Percentiles rank a stretch among this genome's conserved stretches.
These are phyloP conservation scores for Scheffersomyces stambukii DNA, from an alignment of 1,139 yeast species.

Conservation along the genomic window DNA sequence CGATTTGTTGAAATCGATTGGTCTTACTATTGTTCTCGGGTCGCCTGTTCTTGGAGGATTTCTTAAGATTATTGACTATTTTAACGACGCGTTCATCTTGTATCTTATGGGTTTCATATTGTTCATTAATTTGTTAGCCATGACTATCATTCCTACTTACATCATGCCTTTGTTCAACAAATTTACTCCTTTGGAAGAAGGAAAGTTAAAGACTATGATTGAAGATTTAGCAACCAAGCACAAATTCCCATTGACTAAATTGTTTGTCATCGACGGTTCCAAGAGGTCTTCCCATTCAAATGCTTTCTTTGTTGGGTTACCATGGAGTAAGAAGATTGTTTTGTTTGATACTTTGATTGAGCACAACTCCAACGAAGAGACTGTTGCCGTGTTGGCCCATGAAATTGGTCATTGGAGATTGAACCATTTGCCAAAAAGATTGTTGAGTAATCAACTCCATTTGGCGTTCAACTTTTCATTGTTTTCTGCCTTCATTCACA, in stretches of 20 bases:
- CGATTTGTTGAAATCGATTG: constrained; percentile 62
- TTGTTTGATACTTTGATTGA: constrained; percentile 86
- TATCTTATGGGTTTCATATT: constrained; percentile 74
- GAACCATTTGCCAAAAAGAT: constrained; percentile 73
- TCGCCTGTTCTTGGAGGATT: constrained; percentile 72
- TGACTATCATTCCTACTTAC: constrained; percentile 73
- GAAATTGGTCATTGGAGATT: constrained; percentile 97
- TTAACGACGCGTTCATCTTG: constrained; percentile 75
- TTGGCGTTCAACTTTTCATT: constrained; percentile 61
- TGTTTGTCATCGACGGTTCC: constrained; percentile 91
- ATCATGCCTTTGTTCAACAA: constrained; percentile 92
- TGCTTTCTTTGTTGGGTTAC: constrained; percentile 92
- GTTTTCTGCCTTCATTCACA: constrained; percentile 76
- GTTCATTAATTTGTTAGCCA: constrained; percentile 64
- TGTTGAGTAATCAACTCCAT: constrained; percentile 61
- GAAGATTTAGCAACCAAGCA: constrained; percentile 73
- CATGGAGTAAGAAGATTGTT: constrained; percentile 95
- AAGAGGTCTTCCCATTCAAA: constrained; percentile 94
- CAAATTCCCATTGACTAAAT: constrained; percentile 78
- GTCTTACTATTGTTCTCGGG: constrained; percentile 56
- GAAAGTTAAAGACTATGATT: constrained; percentile 78
- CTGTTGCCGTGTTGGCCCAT: constrained; percentile 92
- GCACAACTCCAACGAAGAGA: constrained; percentile 71
- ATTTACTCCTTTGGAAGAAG: constrained; percentile 84
- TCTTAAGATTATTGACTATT: constrained; percentile 74